phyloP scores from a whole-genome alignment of 192 early-diverging fungal genomes.

The Phlyctochytrium bullatum region DNA sequence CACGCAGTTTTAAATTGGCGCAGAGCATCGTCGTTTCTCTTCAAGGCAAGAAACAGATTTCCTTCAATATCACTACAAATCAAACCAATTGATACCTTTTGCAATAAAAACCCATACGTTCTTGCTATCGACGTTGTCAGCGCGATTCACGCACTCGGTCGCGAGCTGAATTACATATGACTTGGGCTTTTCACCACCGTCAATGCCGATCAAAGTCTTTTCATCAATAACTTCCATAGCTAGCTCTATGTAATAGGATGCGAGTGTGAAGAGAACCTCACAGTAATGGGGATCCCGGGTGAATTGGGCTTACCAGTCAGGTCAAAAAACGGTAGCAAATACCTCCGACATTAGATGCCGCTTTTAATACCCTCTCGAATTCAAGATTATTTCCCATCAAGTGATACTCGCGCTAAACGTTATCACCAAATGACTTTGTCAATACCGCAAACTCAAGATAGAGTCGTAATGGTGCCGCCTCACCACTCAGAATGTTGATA shows the following conservation, averaged over 20 bases:
- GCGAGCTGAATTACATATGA: conserved; percentile 65
- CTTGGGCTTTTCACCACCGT: conserved; percentile 23
- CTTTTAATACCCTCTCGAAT: conserved; percentile 26
- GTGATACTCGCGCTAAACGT: conserved; percentile 66
- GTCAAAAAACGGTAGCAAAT: not conserved
- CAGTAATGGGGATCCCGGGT: conserved; percentile 26
- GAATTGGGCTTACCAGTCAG: not conserved
- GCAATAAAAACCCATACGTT: conserved; percentile 71
- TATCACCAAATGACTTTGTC: not conserved
- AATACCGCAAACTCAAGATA: conserved; percentile 68
- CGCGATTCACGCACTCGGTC: conserved; percentile 71
- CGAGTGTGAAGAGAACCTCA: conserved; percentile 70
- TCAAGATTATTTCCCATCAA: conserved; percentile 42
- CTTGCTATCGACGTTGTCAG: conserved; percentile 66
- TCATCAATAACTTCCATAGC: conserved; percentile 37
- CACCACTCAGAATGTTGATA: conserved; percentile 68
- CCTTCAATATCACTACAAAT: conserved; percentile 38
- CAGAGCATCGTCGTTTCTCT: conserved; percentile 56
- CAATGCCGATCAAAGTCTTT: not conserved
- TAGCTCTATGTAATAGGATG: conserved; percentile 72
- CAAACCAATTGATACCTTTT: conserved; percentile 50
- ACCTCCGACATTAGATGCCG: conserved; percentile 4
- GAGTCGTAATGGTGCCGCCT: conserved; percentile 58
- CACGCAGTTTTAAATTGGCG: conserved; percentile 50
- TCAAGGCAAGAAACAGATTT: conserved; percentile 51